Percentiles rank a stretch among this genome's conserved stretches.
phyloP scores from a whole-genome alignment of 768 basidiomycete genomes.

The Daedaleopsis nitida region DNA sequence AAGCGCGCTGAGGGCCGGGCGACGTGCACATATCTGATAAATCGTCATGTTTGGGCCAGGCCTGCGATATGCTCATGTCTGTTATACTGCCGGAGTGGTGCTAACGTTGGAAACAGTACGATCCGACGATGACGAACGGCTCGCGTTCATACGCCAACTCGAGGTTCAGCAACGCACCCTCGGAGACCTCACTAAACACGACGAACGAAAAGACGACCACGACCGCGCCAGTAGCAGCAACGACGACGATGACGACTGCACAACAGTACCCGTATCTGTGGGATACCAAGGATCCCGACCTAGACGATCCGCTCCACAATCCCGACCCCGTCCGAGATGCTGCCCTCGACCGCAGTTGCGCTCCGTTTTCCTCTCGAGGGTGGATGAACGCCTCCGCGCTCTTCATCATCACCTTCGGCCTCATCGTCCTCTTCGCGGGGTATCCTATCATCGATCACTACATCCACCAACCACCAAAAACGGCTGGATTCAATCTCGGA shows the following conservation, averaged over 20 bases:
- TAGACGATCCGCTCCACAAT: slow-evolving; percentile 90
- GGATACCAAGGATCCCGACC: slow-evolving; percentile 80
- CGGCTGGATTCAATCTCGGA: slow-evolving; percentile 80
- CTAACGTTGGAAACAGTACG: slow-evolving; percentile 45
- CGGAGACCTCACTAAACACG: slow-evolving; percentile 43
- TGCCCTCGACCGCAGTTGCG: slow-evolving; percentile 58
- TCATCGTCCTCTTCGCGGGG: slow-evolving; percentile 83
- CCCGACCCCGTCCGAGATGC: slow-evolving; percentile 77
- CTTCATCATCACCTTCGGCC: slow-evolving; percentile 61
- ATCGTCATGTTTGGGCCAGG: too few relatives aligned
- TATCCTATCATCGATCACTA: slow-evolving; percentile 80
- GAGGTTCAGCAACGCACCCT: slow-evolving; percentile 59
- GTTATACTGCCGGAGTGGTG: background rate
- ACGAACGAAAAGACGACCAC: slow-evolving; percentile 38
- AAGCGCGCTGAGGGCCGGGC: too few relatives aligned
- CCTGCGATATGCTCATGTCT: too few relatives aligned
- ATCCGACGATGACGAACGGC: slow-evolving; percentile 47
- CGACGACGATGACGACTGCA: slow-evolving; percentile 60
- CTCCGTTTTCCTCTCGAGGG: slow-evolving; percentile 80
- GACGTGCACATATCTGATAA: too few relatives aligned
- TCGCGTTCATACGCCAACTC: slow-evolving; percentile 44
- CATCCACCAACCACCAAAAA: slow-evolving; percentile 25
- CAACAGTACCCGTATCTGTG: slow-evolving; percentile 69
- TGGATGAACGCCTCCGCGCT: slow-evolving; percentile 81
- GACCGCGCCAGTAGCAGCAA: slow-evolving; percentile 40